Evolutionary conservation across 108 stramenopile species (phyloP).

Genomic region (Skeletonema tropicum): DNA sequence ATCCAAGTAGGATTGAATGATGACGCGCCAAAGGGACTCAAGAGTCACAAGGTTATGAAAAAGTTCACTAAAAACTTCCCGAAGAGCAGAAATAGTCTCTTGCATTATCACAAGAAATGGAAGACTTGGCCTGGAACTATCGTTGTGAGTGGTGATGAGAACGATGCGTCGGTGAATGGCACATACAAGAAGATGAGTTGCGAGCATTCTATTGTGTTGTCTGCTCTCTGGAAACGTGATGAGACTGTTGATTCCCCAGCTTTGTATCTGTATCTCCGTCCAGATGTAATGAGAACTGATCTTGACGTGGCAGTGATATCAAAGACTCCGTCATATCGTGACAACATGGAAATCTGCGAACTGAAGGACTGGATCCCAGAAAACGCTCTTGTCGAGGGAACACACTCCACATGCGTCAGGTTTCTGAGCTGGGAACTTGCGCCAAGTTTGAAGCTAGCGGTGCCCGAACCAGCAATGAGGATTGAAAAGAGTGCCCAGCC

Average conservation of each 20-base stretch:
- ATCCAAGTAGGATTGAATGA: conserved; percentile 48
- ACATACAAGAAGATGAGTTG: conserved; percentile 43
- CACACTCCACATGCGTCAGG: conserved; percentile 31
- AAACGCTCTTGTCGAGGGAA: conserved; percentile 33
- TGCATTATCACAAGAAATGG: conserved; percentile 43
- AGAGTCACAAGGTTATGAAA: conserved; percentile 20
- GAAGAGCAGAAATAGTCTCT: conserved; percentile 43
- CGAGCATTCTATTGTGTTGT: conserved; percentile 37
- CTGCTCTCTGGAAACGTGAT: conserved; percentile 44
- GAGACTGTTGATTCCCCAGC: conserved; percentile 16
- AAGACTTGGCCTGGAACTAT: conserved; percentile 51
- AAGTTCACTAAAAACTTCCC: conserved; percentile 30
- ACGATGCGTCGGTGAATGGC: conserved; percentile 38
- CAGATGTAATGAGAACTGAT: conserved; percentile 42
- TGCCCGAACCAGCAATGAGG: conserved; percentile 32
- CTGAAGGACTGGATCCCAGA: conserved; percentile 50
- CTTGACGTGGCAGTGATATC: conserved; percentile 50
- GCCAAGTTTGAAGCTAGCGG: conserved; percentile 35
- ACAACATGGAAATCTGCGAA: conserved; percentile 42
- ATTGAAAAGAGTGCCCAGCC: conserved; percentile 16
- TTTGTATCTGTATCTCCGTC: conserved; percentile 43
- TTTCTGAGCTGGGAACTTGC: conserved; percentile 41
- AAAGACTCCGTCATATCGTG: conserved; percentile 37
- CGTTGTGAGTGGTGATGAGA: conserved; percentile 26
- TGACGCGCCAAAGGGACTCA: conserved; percentile 31